Base-by-base conservation (phyloP, 2,329 filamentous ascomycete species). In the Aspergillus fructus region DNA sequence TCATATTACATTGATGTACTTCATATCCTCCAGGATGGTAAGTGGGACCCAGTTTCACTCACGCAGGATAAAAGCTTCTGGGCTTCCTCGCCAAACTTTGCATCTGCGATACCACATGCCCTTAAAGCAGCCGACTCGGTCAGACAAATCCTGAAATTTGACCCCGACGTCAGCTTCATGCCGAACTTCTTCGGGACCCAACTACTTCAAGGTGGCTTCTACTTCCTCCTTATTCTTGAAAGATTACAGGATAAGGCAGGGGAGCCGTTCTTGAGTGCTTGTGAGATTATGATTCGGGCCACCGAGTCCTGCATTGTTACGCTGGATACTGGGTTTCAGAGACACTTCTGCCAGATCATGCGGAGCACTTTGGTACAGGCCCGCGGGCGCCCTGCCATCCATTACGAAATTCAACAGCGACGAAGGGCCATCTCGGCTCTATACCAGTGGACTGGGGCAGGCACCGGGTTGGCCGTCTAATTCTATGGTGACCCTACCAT, bases 131-230 rank as follows among this genome's bases (percentile, higher is more conserved):
- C 93, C 4, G 91, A 96, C 74, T 91, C 92, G 11, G 89, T 96
- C 65, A 86, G 85, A 70, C 87, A 91, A 66, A 94, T 97, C 53
- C 85, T 97, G 45, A 90, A 96, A 66, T 91, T 89, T 69, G 93
- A 97, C 69, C 91, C 93, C 0, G 91, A 94, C 55, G 81, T 96
- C 51, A 93, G 93, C 73, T 96, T 96, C 74, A 96, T 96, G 91
- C 93, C 93, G 1, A 96, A 96, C 78, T 96, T 96, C 79, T 96
- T 96, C 64, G 92, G 92, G 58, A 93, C 96, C 60, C 96, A 96
- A 71, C 81, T 97, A 2, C 79, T 97, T 4, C 93, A 96, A 70
- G 92, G 92, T 5, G 96, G 91, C 39, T 96, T 96, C 72, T 77
- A 96, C 41, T 78, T 96, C 21, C 83, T 96, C 1, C 79, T 96